A percentile compares a stretch with the other conserved stretches of the same genome.
Conservation (phyloP, 2,329 filamentous ascomycete genomes). For the Cryphonectria japonica region DNA sequence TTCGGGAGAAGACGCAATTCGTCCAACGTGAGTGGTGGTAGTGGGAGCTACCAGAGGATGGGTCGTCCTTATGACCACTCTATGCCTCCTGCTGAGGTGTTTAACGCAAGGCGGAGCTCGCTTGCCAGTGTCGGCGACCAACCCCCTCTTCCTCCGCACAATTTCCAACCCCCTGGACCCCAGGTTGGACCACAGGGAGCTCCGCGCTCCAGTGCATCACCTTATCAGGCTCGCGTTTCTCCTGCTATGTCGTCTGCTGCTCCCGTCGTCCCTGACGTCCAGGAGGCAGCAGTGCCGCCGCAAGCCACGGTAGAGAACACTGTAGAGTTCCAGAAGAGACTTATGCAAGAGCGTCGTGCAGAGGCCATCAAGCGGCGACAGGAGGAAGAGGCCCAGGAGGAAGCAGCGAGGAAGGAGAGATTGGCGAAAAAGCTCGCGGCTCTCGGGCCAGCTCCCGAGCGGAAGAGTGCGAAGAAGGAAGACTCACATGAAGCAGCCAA, state of each 20-base stretch:
- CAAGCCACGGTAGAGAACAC: conserved; percentile 54
- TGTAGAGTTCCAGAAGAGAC: conserved; percentile 66
- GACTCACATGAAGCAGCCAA: conserved; percentile 46
- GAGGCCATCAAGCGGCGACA: conserved; percentile 68
- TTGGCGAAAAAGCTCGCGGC: conserved; percentile 74
- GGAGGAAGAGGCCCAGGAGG: conserved; percentile 72
- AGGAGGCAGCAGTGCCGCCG: conserved; percentile 36
- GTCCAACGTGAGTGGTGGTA: conserved; percentile 88
- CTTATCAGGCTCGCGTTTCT: conserved; percentile 50
- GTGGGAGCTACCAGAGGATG: conserved; percentile 66
- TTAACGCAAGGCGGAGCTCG: conserved; percentile 52
- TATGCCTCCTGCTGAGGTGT: conserved; percentile 48
- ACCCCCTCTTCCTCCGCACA: conserved; percentile 53
- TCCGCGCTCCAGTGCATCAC: conserved; percentile 38
- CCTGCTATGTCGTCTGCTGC: conserved; percentile 48
- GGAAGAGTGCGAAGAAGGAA: conserved; percentile 60
- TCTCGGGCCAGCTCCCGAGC: conserved; percentile 67
- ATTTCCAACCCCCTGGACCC: conserved; percentile 44
- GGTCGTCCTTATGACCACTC: conserved; percentile 48
- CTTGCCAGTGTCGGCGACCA: conserved; percentile 55
- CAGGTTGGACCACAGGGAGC: conserved; percentile 38
- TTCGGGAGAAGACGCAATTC: conserved; percentile 82
- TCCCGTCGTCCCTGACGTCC: conserved; percentile 39
- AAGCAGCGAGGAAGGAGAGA: conserved; percentile 71
- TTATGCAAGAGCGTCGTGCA: conserved; percentile 74